phyloP scores from a whole-genome alignment of 768 basidiomycete species.

The Pleurotus salmoneostramineus region DNA sequence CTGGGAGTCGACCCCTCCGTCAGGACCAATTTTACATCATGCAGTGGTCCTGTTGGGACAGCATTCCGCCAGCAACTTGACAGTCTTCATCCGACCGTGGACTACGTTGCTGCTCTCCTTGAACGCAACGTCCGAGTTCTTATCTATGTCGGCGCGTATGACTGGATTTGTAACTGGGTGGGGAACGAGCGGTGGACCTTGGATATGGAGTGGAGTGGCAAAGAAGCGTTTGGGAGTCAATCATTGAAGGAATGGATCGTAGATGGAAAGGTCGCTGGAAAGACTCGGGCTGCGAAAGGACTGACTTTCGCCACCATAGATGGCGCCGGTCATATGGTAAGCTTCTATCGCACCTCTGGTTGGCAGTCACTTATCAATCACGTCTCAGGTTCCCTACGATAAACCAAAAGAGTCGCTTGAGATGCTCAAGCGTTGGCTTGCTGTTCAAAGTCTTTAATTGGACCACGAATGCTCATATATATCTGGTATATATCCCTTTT shows the following conservation, averaged over 20 bases:
- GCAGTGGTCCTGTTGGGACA: slow-evolving; percentile 31
- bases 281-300: slow-evolving; percentile 48
- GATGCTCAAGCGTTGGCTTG: slow-evolving; percentile 8
- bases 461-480: no score
- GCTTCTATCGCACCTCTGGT: slow-evolving; percentile 8
- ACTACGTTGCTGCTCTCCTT: slow-evolving; percentile 32
- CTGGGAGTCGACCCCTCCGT: slow-evolving; percentile 61
- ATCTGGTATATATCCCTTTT: no score
- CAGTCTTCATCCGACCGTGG: slow-evolving; percentile 35
- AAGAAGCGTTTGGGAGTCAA: slow-evolving; percentile 38
- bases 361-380: background rate
- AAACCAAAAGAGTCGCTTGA: slow-evolving; percentile 47
- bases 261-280: slow-evolving; percentile 49
- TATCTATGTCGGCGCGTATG: slow-evolving; percentile 52
- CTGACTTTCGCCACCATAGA: slow-evolving; percentile 56
- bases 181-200: slow-evolving; percentile 63
- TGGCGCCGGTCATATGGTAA: slow-evolving; percentile 67
- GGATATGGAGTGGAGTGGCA: slow-evolving; percentile 56
- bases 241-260: slow-evolving; percentile 52
- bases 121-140: slow-evolving; percentile 51
- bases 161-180: slow-evolving; percentile 60
- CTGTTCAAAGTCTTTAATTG: no score
- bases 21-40: slow-evolving; percentile 28
- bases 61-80: slow-evolving; percentile 50
- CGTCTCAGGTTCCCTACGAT: slow-evolving; percentile 51